These are phyloP conservation scores for Saussurea involucrata DNA, from an alignment of 129 eudicot genomes.

Conservation along the genomic window DNA sequence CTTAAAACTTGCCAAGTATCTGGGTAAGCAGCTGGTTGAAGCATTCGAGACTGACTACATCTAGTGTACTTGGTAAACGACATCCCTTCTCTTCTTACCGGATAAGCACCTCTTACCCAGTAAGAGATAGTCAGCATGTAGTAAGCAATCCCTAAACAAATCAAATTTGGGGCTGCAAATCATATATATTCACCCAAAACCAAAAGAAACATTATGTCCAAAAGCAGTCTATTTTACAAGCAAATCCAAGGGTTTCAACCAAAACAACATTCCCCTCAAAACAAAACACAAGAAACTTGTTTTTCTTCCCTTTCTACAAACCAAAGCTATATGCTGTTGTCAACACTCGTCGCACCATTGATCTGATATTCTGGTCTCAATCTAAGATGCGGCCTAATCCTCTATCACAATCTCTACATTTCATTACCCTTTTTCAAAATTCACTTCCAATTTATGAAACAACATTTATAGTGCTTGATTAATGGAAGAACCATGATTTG, in stretches of 20 bases:
- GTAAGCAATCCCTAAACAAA: neutral
- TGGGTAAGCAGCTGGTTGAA: neutral
- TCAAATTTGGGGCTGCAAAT: conserved; percentile 13
- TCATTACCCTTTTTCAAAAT: conserved; percentile 18
- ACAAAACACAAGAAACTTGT: neutral
- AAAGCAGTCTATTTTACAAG: conserved; percentile 20
- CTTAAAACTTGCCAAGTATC: neutral
- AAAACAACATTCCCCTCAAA: neutral
- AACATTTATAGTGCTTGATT: conserved; percentile 17
- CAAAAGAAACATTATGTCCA: neutral
- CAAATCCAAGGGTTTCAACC: conserved; percentile 17
- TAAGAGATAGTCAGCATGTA: neutral
- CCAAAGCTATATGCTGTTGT: conserved; percentile 22
- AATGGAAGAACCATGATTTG: conserved; percentile 82
- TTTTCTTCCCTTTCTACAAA: conserved; percentile 24
- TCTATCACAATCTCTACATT: conserved; percentile 27
- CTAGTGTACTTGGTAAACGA: too few species aligned
- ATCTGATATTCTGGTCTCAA: neutral
- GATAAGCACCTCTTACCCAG: neutral
- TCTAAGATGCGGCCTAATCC: conserved; percentile 22
- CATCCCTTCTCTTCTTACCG: neutral
- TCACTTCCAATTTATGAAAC: conserved; percentile 21
- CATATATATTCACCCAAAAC: conserved; percentile 15
- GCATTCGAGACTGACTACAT: neutral
- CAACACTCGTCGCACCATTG: neutral